Base-by-base conservation (phyloP, 108 stramenopile species). In the Discostella pseudostelligera region DNA sequence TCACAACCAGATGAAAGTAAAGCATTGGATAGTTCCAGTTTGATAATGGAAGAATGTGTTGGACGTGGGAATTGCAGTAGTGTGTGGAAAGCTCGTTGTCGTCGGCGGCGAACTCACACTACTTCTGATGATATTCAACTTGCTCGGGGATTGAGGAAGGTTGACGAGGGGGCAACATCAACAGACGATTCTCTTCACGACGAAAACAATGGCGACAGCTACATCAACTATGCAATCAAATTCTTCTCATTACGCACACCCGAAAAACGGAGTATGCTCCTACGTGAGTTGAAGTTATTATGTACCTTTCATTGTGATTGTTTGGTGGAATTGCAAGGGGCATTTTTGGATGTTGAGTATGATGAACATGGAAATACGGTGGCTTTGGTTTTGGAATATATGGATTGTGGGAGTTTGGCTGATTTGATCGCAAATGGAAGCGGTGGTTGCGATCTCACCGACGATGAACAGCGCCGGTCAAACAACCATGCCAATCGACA, bases 371-470 rank as follows among this genome's bases (percentile, higher is more conserved):
- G 59, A 2, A 60, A 60, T 44, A 2, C 17, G 16, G 45, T 32
- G 17, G 43, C 60, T 0, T 60, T 88, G 58, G 87, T 88, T 2
- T 55, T 93, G 69, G 88, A 93, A 57, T 93, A 75, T 72, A 90
- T 93, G 87, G 88, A 94, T 74, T 22, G 67, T 12, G 95, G 93
- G 0, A 87, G 85, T 9, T 50, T 96, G 49, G 69, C 56, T 11
- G 64, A 59, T 46, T 16, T 72, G 42, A 21, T 62, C 39, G 46
- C n/a, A n/a, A n/a, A n/a, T n/a, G n/a, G n/a, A 19, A 77, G 26
- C 40, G 68, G 24, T 20, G 69, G 16, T 62, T 78, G 59, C 39
- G 24, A 69, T 37, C 49, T 21, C 35, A 48, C 12, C 47, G 47
- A 1, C 17, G 48, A 64, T n/a, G n/a, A n/a, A n/a, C n/a, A n/a